Base-by-base conservation (phyloP, 495 filamentous ascomycete genomes). In the Peziza echinospora region DNA sequence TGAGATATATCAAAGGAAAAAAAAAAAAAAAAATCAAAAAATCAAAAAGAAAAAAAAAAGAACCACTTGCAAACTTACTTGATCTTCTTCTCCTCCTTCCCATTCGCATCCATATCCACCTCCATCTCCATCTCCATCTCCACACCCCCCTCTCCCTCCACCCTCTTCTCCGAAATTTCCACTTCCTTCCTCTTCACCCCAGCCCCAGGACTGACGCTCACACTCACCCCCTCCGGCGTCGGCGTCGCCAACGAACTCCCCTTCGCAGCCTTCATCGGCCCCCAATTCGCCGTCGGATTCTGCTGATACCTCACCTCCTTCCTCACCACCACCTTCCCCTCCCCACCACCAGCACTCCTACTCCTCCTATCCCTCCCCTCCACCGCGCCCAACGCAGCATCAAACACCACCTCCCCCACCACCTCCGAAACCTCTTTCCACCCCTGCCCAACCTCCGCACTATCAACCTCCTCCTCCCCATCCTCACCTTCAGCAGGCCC, bases 241-340 rank as follows among this genome's bases (percentile, higher is more conserved):
- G 19, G 41, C 3, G 19, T 11, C 3, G 2, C 23, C 28, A 16
- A 9, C 28, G 28, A 37, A 16, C 28, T 37, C 23, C 65, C 71
- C 49, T 71, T 80, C 9, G 87, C 87, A 42, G 75, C 70, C 53
- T 67, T 77, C 75, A 93, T 76, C 0, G 89, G 89, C 0, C 89
- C 89, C 89, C 89, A 97, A 56, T 96, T 86, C 40, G 79, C 75
- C 26, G 76, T 65, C 11, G 89, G 89, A 57, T 96, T 94, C 23
- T 72, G 56, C 65, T 91, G 91, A 60, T 93, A 97, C 41, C 86
- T 67, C 26, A 87, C 71, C 17, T 84, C 63, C 41, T 76, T 77
- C 48, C 70, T 76, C 45, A 62, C 64, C 17, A 67, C 51, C 21
- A 66, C 71, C 26, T 63, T 63, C 47, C 87, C 76, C 49, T 65